These are phyloP conservation scores for Metroxylon sagu DNA, from an alignment of 176 grass and related monocot species.

Conservation along the genomic window DNA sequence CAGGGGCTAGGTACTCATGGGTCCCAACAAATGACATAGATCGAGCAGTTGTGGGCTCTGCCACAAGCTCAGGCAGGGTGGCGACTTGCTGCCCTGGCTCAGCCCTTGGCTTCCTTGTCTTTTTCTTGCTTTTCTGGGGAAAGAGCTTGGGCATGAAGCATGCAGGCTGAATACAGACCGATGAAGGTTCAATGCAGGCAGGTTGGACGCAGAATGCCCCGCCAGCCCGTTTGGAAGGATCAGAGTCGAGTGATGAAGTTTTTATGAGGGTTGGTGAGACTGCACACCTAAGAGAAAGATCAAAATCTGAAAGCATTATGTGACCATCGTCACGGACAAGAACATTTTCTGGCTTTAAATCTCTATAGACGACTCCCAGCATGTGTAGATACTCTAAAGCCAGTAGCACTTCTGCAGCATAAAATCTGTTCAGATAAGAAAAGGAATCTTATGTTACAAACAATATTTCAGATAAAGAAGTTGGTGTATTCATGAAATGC, in stretches of 20 bases:
- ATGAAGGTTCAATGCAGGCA: conserved; percentile 71
- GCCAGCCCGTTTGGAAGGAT: conserved; percentile 29
- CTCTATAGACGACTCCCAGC: conserved; percentile 88
- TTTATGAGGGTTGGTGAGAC: conserved; percentile 81
- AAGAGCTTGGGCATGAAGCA: conserved; percentile 77
- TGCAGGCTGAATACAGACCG: conserved; percentile 71
- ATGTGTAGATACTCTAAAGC: conserved; percentile 93
- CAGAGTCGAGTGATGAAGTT: conserved; percentile 48
- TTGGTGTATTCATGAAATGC: background rate
- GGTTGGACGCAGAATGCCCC: conserved; percentile 84
- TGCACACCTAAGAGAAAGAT: conserved; percentile 74
- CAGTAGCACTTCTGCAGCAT: conserved; percentile 87
- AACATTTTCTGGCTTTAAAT: conserved; percentile 93
- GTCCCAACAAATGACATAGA: conserved; percentile 96
- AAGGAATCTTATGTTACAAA: background rate
- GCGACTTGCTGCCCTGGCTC: conserved; percentile 33
- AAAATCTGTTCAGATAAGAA: conserved; percentile 57
- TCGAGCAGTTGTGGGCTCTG: conserved; percentile 69
- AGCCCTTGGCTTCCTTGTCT: conserved; percentile 41
- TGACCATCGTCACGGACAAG: conserved; percentile 86
- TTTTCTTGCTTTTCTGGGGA: conserved; percentile 67
- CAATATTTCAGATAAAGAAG: background rate
- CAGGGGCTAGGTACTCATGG: conserved; percentile 82
- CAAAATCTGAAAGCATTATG: conserved; percentile 98
- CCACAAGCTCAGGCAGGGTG: conserved; percentile 63